Evolutionary conservation across 2,329 filamentous ascomycete species (phyloP).

Genomic region (Fusarium lateritium): DNA sequence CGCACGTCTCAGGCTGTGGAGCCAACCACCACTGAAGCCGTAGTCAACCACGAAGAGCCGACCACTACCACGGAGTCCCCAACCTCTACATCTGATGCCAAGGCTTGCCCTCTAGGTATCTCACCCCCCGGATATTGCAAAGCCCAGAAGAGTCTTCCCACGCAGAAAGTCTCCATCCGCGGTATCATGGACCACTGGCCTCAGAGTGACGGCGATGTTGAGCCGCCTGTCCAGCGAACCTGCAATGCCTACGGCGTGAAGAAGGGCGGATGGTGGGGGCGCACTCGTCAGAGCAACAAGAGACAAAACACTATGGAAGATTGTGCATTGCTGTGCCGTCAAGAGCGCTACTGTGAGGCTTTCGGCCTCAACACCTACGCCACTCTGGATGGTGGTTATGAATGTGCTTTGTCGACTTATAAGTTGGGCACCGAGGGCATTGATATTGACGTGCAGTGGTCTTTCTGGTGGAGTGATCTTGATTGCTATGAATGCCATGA

Average conservation of each 20-base stretch:
- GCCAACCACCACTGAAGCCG: neutral
- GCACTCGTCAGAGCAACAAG: neutral
- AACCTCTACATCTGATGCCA: neutral
- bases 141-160: neutral
- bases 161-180: neutral
- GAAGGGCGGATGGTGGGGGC: constrained; percentile 16
- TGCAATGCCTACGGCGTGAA: constrained; percentile 21
- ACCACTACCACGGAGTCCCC: neutral
- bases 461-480: constrained; percentile 18
- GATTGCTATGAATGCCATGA: constrained; percentile 26
- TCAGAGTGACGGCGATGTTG: neutral
- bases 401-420: constrained; percentile 10
- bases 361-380: constrained; percentile 3
- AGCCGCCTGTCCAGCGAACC: neutral
- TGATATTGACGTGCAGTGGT: neutral
- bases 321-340: constrained; percentile 8
- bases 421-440: constrained; percentile 23
- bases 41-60: neutral
- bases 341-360: neutral
- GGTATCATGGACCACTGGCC: constrained; percentile 16
- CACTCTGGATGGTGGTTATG: too few species aligned
- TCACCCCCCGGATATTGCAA: neutral
- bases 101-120: neutral
- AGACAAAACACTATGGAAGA: constrained; percentile 20
- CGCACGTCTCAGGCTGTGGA: neutral